Base-by-base conservation (phyloP, 2,329 filamentous ascomycete species). In the Paecilomyces sp. region DNA sequence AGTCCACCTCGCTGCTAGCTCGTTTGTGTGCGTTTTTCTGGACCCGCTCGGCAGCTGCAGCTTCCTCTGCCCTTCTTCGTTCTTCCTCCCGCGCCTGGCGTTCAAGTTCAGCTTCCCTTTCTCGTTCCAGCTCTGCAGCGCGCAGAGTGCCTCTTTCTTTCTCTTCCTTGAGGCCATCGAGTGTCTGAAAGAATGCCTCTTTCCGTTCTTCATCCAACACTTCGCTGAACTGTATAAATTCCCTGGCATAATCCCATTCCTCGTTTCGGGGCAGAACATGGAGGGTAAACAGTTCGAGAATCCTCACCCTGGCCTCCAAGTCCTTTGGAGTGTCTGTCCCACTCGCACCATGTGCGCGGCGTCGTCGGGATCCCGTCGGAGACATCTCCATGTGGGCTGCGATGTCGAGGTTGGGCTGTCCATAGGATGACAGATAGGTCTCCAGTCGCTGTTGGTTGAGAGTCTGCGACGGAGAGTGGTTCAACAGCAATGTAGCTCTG, bases 191-290 rank as follows among this genome's bases (percentile, higher is more conserved):
- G 72, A 97, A 97, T 0, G 90, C 88, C 67, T 97, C 91, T 63
- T 91, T 87, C 53, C 91, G 85, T 77, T 97, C 94, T 57, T 97
- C 93, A 72, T 97, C 93, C 1, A 99, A 82, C 28, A 96, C 86
- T 54, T 93, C 87, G 72, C 88, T 94, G 69, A 91, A 85, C 68
- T 83, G 86, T 69, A 97, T 95, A 73, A 97, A 97, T 67, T 96
- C 90, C 61, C 86, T 85, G 3, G 94, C 91, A 68, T 97, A 97
- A 60, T 96, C 91, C 94, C 94, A 99, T 76, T 97, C 92, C 59
- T 91, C 87, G 67, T 97, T 97, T 57, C 91, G 85, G 4, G 93
- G 87, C n/a, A 99, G 85, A 7, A 97, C 91, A 71, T 99, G 94
- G 3, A 99, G 83, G 1, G 92, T 95, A 74, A 97, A 99, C 8